Evolutionary conservation across 805 yeast genomes (phyloP), one percentile per base, ranked within the genome.

Genomic region (Kregervanrija delftensis): DNA sequence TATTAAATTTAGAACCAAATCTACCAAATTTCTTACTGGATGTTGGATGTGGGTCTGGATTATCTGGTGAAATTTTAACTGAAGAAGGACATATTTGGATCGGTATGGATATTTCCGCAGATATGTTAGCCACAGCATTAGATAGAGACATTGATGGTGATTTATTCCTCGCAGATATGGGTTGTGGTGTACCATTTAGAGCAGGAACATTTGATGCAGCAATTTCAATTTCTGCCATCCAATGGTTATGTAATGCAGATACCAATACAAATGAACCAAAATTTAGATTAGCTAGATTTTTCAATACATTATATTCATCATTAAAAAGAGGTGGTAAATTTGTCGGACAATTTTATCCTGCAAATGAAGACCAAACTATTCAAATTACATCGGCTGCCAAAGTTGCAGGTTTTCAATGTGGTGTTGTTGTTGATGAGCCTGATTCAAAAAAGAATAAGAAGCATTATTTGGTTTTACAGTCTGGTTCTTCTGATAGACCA

Each of bases 181-280:
- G 99, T 30, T 72, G 74, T 43, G 99, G 99, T 32, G 74, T 93
- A 2, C 98, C 98, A 5, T 93, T 93, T 59, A 74, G 99, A 59
- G 87, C 98, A 2, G 99, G 99, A 41, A 74, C 96, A 0, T 93
- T 91, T 63, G 99, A 93, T 64, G 97, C 97, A 1, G 98, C 96
- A 1, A 86, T 93, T 31, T 83, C 95, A 22, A 88, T 93, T 50
- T 84, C 95, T 33, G 99, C 95, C 11, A 89, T 93, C 42, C 99
- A 93, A 64, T 93, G 99, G 99, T 76, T 93, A 36, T 90, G 97
- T 69, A 93, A 93, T 62, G 98, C 98, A 2, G 99, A 93, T 63
- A 74, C 87, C 5, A 65, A 87, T 3, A 71, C 73, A 35, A 82
- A 81, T 43, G 96, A 90, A 58, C 99, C 99, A 16, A 83, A 83